Evolutionary conservation across 495 filamentous ascomycete species (phyloP), one percentile per base, ranked within the genome.

Genomic region (Aspergillus nanangensis): DNA sequence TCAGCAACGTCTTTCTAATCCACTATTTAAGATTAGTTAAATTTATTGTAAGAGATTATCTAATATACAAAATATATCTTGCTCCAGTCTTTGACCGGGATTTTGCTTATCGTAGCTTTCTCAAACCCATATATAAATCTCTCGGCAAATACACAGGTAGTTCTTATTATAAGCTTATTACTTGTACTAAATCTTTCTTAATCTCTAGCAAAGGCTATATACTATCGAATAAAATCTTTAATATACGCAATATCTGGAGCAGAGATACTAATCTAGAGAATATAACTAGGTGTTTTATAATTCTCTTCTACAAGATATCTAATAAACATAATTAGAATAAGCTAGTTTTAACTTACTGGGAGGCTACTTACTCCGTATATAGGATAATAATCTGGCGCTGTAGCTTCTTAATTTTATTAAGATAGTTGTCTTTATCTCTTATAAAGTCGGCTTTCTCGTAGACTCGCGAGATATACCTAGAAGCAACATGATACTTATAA

Each of bases 311-410:
- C 15, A 47, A 47, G 45, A 41, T 47, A 47, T 22, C 27, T 47
- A 25, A 43, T 47, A 24, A 47, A 47, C 17, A 10, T 40, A 17
- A 15, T 47, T 47, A 47, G 17, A 4, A 40, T 13, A 27, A 14
- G 22, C 34, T 20, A 47, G 44, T 46, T 40, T 13, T 21, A 47
- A 25, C 24, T 47, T 47, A 17, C 45, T 41, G 17, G 9, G 24
- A 47, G 45, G 15, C 41, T 21, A 47, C 37, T 47, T 47, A 47
- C 36, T 47, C 23, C n/a, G 19, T 47, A 38, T 47, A 47, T 47
- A 41, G 14, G 14, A 18, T 47, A 3, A 41, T 18, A 47, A 4
- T 20, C 25, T 47, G 9, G 36, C 15, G 13, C 36, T 40, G 15
- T 47, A 41, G 36, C 4, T 24, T 1, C 18, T 47, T 33, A 29